Evolutionary conservation across 306 rosid genomes (phyloP), one percentile per base, ranked within the genome.

Genomic region (Rosa lucieae): DNA sequence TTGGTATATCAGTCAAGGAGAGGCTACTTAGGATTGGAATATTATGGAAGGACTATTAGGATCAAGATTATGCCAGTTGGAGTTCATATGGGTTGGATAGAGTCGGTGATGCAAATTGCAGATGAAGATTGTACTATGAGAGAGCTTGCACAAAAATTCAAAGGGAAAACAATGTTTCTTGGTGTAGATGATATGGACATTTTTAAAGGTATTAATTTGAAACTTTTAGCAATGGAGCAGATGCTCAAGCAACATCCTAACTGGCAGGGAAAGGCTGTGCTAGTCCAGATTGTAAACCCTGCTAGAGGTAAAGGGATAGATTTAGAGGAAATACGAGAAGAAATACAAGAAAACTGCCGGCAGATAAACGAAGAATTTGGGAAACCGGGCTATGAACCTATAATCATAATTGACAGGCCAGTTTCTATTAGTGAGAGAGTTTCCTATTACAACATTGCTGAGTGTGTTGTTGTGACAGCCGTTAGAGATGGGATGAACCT

Each of bases 401-500:
- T 90, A 72, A 78, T 87, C 61, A 78, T 92, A 65, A 87, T 92
- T 17, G 87, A 92, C 67, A 86, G 87, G 66, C 81, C 84, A 3
- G 87, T 92, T 80, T 80, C 95, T 26, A 78, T 87, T 74, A 77
- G 84, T 43, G 95, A 92, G 83, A 87, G 85, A 74, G 88, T 90
- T 82, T 89, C 90, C 32, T 90, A 86, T 84, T 87, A 87, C 90
- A 87, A 89, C 89, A 81, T 92, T 67, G 97, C 93, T 51, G 97
- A 92, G 85, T 92, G 95, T 78, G 95, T 90, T 56, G 89, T 87
- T 77, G 97, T 92, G 80, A 90, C 97, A 7, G 95, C 95, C 52
- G 92, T 92, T 78, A 86, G 97, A 85, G 97, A 92, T 83, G 97
- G 95, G 72, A 92, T 92, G 97, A 92, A 90, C 84, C 86, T 92